Evolutionary conservation across 2,329 filamentous ascomycete species (phyloP).

Genomic region (Aspergillus sp.): DNA sequence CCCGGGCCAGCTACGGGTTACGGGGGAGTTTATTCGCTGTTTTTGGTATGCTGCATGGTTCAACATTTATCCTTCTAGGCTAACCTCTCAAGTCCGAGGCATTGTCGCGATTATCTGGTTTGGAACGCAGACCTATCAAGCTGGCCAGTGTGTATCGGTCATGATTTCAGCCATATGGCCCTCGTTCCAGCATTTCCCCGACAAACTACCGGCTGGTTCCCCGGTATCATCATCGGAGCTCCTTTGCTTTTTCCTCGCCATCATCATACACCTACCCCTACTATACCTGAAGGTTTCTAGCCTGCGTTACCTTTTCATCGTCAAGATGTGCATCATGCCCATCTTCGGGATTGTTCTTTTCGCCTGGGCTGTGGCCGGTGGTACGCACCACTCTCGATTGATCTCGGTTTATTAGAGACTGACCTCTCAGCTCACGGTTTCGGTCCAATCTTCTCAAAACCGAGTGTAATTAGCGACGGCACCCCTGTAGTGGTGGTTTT

Average conservation of each 20-base stretch:
- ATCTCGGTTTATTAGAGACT: background rate
- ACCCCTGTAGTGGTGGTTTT: conserved; percentile 11
- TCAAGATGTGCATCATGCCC: conserved; percentile 12
- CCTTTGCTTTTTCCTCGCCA: conserved; percentile 13
- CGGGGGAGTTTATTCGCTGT: conserved; percentile 14
- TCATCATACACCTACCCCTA: conserved; percentile 8
- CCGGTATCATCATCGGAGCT: conserved; percentile 9
- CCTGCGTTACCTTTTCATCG: conserved; percentile 9
- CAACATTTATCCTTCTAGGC: background rate
- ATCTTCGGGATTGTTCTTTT: conserved; percentile 12
- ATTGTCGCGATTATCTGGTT: conserved; percentile 15
- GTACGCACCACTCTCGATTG: background rate
- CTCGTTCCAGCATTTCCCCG: conserved; percentile 10
- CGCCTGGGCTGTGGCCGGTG: conserved; percentile 9
- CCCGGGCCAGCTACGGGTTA: conserved; percentile 13
- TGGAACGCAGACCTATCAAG: conserved; percentile 12
- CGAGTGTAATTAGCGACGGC: conserved; percentile 9
- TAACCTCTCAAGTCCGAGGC: conserved; percentile 2
- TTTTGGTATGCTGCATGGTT: conserved; percentile 1
- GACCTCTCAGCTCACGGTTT: conserved; percentile 6
- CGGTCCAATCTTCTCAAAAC: conserved; percentile 11
- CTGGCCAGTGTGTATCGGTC: conserved; percentile 8
- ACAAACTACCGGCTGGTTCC: conserved; percentile 1
- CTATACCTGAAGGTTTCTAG: conserved; percentile 8
- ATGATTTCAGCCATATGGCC: conserved; percentile 15